phyloP scores from a whole-genome alignment of 495 filamentous ascomycete genomes.

The Penicillium soppii region DNA sequence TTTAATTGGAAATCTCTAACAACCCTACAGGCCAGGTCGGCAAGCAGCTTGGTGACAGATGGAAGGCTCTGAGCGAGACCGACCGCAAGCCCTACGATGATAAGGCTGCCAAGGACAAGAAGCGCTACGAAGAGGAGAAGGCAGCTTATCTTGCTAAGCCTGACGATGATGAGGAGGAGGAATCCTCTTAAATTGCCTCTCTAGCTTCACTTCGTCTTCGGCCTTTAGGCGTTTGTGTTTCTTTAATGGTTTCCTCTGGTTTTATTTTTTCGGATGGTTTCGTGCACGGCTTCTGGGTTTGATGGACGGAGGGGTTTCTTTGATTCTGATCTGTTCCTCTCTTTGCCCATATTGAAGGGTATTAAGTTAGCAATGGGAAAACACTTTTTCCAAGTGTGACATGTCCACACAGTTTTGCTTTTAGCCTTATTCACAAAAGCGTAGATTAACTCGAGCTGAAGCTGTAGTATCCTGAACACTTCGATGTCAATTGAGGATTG shows the following conservation, averaged over 20 bases:
- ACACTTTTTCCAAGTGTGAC: constrained; percentile 18
- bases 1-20: constrained; percentile 11
- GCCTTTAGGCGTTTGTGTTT: constrained; percentile 38
- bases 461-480: too few relatives aligned
- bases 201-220: constrained; percentile 23
- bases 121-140: constrained; percentile 98
- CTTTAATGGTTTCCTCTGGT: constrained; percentile 35
- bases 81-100: constrained; percentile 91
- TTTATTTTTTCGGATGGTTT: constrained; percentile 19
- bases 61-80: constrained; percentile 90
- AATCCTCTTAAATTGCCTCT: constrained; percentile 45
- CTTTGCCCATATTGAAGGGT: constrained; percentile 21
- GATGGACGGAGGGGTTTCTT: constrained; percentile 44
- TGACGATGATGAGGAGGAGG: constrained; percentile 53
- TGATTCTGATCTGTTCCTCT: constrained; percentile 30
- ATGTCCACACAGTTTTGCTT: background rate
- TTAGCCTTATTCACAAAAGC: too few relatives aligned
- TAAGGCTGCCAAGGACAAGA: constrained; percentile 95
- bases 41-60: constrained; percentile 94
- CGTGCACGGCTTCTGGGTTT: constrained; percentile 41
- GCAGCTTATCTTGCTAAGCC: constrained; percentile 68
- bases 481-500: background rate
- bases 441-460: too few relatives aligned
- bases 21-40: constrained; percentile 78
- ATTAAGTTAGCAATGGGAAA: constrained; percentile 35